Base-by-base conservation (phyloP, 2,329 filamentous ascomycete genomes). In the Corniculantispora saksenae region DNA sequence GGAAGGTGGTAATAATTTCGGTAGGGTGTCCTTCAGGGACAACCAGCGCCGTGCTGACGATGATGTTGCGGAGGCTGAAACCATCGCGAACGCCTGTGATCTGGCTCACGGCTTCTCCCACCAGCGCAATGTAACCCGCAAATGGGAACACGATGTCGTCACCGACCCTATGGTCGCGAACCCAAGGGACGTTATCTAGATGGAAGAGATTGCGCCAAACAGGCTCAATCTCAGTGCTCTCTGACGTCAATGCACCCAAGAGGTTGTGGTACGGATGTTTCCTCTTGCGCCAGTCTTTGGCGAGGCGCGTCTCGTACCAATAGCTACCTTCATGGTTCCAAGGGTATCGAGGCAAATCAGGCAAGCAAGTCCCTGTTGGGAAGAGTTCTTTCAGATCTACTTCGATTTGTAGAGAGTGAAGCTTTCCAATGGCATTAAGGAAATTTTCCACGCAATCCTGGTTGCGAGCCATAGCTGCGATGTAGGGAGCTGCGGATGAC, bases 191-290 rank as follows among this genome's bases (percentile, higher is more conserved):
- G n/a, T 70, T 68, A 1, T 67, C 65, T 0, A 71, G 29, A 12
- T 59, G 50, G 2, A 75, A 47, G 12, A 69, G 25, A 32, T 72
- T 71, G n/a, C 69, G 63, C 70, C 70, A 75, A 1, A 65, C 67
- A 7, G 70, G 69, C 60, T 72, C 70, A 0, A 80, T 4, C 7
- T 65, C 62, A 32, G 69, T 70, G 40, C 65, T 69, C 21, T 67
- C 67, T 2, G 66, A 56, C 1, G 69, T 70, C 0, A 66, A 67
- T 1, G 70, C 65, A 1, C 80, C 79, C 2, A 82, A 69, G 0
- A 84, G 71, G 45, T 82, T 78, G 51, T 82, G 78, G 0, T 76
- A 72, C 0, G 74, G 68, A 53, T 76, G 72, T 35, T 70, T 66
- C 3, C 76, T 71, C 51, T 72, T 69, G 7, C 78, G 71, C 68